Evolutionary conservation across 106 monocot species (phyloP).

Genomic region (Allium fistulosum): DNA sequence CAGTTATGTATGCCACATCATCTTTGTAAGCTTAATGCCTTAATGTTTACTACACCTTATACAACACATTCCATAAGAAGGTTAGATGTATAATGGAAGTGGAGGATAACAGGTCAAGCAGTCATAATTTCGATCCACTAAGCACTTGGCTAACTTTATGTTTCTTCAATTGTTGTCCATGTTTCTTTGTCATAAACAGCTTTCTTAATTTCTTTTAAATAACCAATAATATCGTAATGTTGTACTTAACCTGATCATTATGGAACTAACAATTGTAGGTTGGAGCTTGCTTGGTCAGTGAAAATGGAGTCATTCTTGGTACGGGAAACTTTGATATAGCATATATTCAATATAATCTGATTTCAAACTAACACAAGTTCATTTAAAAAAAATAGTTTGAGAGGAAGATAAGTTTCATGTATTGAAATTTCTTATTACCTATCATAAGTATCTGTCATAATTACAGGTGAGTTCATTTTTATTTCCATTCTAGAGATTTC

Average conservation of each 20-base stretch:
- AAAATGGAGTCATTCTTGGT: constrained; percentile 90
- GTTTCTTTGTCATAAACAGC: neutral
- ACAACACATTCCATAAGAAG: too few species aligned
- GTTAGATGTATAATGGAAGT: too few species aligned
- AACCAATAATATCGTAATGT: neutral
- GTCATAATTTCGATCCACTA: too few species aligned
- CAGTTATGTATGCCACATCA: too few species aligned
- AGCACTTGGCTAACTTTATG: too few species aligned
- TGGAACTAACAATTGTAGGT: constrained; percentile 38
- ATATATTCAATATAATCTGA: neutral
- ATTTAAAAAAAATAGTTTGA: neutral
- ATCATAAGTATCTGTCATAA: too few species aligned
- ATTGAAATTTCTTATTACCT: too few species aligned
- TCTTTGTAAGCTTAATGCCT: too few species aligned
- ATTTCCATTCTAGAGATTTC: neutral
- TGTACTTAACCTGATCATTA: neutral
- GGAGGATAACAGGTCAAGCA: too few species aligned
- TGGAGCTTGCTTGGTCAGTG: constrained; percentile 94
- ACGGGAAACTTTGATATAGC: neutral
- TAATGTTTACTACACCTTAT: too few species aligned
- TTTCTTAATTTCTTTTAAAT: neutral
- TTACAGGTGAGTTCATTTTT: too few species aligned
- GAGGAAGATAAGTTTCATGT: too few species aligned
- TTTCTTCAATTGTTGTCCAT: neutral
- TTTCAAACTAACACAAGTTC: neutral